Evolutionary conservation across 129 eudicot genomes (phyloP), one percentile per base, ranked within the genome.

Genomic region (Gnaphalium uliginosum): DNA sequence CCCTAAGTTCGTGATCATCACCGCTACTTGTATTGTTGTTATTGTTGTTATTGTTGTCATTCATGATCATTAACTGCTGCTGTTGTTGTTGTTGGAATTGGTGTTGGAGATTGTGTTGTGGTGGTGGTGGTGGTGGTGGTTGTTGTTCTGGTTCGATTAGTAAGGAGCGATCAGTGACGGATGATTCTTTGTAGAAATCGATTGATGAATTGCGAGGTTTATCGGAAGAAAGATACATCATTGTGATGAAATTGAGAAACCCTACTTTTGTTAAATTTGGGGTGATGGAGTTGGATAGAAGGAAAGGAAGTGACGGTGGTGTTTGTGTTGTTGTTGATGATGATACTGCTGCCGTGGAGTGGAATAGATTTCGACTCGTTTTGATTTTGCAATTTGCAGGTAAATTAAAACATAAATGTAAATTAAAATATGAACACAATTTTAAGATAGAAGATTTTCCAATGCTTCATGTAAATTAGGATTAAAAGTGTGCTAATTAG

Each of bases 121-220:
- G 41, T 35, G 41, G 41, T 35, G 41, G 41, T 68, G 75, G 37
- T 29, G 21, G 56, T 26, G 76, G 3, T 7, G 53, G 79, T 46
- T 80, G 37, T 10, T 81, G 76, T 46, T 81, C 76, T 14, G 81
- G 78, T 68, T 84, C 77, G 3, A 81, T 81, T 53, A 85, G 35
- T 81, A 85, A 74, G 76, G 76, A 29, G 7, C 76, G 78, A 54
- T 13, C 70, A 66, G 54, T 17, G 4, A 32, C 24, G 27, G 26
- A 65, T 48, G 74, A 24, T 77, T 81, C 77, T 73, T 85, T 81
- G 88, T 85, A 85, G 85, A 85, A 85, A 75, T 85, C 81, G 70
- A 85, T 74, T 6, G 88, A 30, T n/a, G 88, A 66, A 57, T n/a
- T 77, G 60, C 76, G 78, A 59, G 65, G 27, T 59, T 84, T 84